Base-by-base conservation (phyloP, 495 filamentous ascomycete genomes). In the Penicillium odoratum region DNA sequence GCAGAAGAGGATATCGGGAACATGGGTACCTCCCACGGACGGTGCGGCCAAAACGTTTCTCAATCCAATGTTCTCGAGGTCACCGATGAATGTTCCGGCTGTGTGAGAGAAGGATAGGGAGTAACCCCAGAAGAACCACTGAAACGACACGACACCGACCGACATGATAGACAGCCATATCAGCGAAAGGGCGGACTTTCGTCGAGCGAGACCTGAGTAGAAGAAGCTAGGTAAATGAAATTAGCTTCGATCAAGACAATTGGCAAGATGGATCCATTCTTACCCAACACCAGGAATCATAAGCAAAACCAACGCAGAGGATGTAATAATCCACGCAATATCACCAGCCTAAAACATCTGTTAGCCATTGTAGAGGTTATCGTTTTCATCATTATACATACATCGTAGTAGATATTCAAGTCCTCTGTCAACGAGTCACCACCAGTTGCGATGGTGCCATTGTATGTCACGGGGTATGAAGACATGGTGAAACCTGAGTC, bases 101-200 rank as follows among this genome's bases (percentile, higher is more conserved):
- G 83, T 79, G 71, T 96, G 91, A 28, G 91, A 95, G 79, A 97
- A 98, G 45, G 93, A 84, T 34, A 98, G 79, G 4, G 92, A 96
- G 71, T 93, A 98, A 40, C 94, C 94, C 94, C 93, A 98, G 82
- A 98, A 96, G 81, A 98, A 98, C 93, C 94, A 98, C 73, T 98
- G 93, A 77, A 98, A 96, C 26, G 86, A 88, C 9, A 91, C 86
- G 48, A 98, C 87, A 15, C 89, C 92, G 21, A 88, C 86, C n/a
- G 92, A 87, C 88, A 97, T 96, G 70, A 98, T 80, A n/a, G 92
- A 92, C 18, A 97, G 85, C 92, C 92, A 97, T 73, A 98, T 92
- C 62, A 98, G 79, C 7, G 92, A 91, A 54, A 98, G 83, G 13
- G 94, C 94, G 1, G 92, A 96, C 80, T 98, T 98, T 68, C 94